Base-by-base conservation (phyloP, 139 green algal species). In the Mychonastes homosphaera region DNA sequence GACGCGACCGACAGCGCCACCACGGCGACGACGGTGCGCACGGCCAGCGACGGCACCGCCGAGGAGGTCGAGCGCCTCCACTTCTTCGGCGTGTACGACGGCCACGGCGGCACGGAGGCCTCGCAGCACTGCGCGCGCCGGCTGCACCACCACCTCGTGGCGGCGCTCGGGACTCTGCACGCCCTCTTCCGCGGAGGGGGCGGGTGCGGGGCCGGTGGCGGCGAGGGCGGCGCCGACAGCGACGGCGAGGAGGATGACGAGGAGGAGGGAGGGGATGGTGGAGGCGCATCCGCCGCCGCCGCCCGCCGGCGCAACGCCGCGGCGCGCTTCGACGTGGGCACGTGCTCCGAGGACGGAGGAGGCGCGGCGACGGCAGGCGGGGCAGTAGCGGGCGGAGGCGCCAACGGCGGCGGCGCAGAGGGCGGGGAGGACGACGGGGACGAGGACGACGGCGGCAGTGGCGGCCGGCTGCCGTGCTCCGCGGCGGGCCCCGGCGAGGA, bases 61-160 rank as follows among this genome's bases (percentile, higher is more conserved):
- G n/a, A n/a, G n/a, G 41, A n/a, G 7, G 54, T 63, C n/a, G 76
- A 82, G 43, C 73, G 69, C 34, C 70, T 88, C n/a, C 81, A 89
- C 70, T 87, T 86, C 52, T 89, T 85, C 34, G 81, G 73, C 10
- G 79, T 89, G 12, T 89, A 82, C 62, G 81, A 89, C 48, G 81
- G 81, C 7, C 81, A 89, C 57, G 81, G 81, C 12, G 81, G 81
- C 36, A 69, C 53, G 27, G 69, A 86, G 43, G 81, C 77, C 0
- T 78, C 81, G 0, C 67, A 77, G 45, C 74, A 84, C 62, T 88
- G 81, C 46, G 65, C 76, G 0, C 50, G 57, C 43, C 67, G 71
- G 24, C 64, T 88, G 51, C 81, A 88, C 65, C 61, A 81, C 45
- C 71, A 83, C 43, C 53, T 88, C 10, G 69, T 58, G 0, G 59